A percentile compares a stretch with the other conserved stretches of the same genome.
These are phyloP conservation scores for Scleroderma bovista DNA, from an alignment of 768 basidiomycete species.

Conservation along the genomic window DNA sequence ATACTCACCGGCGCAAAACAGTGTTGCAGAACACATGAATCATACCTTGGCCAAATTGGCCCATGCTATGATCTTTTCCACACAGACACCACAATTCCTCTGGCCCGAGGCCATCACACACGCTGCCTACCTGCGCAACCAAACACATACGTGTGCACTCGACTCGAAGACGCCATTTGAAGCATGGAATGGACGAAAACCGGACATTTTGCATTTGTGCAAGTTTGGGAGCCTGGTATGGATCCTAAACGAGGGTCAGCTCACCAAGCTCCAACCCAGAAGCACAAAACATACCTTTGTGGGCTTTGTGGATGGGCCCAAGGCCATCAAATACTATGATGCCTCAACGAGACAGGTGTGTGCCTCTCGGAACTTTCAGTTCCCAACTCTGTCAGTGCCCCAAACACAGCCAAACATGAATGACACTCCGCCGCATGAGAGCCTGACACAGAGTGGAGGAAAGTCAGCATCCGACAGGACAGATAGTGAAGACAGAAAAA, in stretches of 20 bases:
- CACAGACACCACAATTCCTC: not conserved
- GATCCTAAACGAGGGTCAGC: not conserved
- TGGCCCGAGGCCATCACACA: conserved; percentile 10
- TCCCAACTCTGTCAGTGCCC: not conserved
- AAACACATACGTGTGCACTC: not conserved
- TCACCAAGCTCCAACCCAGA: not conserved
- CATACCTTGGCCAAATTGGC: conserved; percentile 26
- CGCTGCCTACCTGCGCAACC: conserved; percentile 25
- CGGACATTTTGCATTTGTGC: not conserved
- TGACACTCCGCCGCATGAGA: no score
- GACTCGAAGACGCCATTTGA: not conserved
- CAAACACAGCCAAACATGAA: not conserved
- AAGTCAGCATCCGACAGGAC: no score
- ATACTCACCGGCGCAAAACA: conserved; percentile 33
- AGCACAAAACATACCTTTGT: not conserved
- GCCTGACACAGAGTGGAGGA: no score
- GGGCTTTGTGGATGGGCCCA: not conserved
- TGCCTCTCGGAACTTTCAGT: not conserved
- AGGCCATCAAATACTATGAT: not conserved
- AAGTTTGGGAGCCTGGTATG: not conserved
- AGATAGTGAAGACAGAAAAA: no score
- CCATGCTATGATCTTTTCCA: not conserved
- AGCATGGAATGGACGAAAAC: not conserved
- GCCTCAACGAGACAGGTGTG: not conserved
- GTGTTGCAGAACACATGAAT: conserved; percentile 32